Base-by-base conservation (phyloP, 2,329 filamentous ascomycete genomes). In the Trichoderma lentiforme region DNA sequence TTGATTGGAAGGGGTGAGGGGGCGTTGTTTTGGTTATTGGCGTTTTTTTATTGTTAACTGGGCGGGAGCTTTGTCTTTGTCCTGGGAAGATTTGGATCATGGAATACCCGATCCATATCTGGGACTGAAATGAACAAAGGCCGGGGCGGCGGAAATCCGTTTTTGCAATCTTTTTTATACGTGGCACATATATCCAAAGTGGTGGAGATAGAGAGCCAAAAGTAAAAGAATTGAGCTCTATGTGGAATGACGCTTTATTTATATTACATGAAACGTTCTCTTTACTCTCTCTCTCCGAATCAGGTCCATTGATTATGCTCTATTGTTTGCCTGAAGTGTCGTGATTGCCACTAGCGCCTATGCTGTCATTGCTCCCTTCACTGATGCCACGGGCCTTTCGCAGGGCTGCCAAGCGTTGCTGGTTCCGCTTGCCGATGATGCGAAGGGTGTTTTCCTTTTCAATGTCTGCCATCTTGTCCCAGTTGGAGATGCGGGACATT, bases 401-500 rank as follows among this genome's bases (percentile, higher is more conserved):
- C 76, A 93, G 79, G 34, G 82, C 84, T 63, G 86, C 88, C 74
- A 91, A 78, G 15, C 92, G 83, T 77, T 86, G 75, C 82, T 90
- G 85, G 78, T 95, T 94, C 78, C 92, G 84, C 84, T 88, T 91
- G 11, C 89, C 88, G 75, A 95, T 78, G 62, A 93, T 82, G 60
- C 89, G 84, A 78, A 94, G 74, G 47, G 92, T 93, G 77, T 89
- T 92, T 78, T 87, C 81, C 79, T 84, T 86, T 84, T 94, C 92
- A 7, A 89, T 85, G 30, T 89, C 88, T 2, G 87, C 87, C 92
- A 94, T 93, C 74, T 90, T 83, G 9, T 83, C 84, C 92, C 92
- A 95, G 80, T 95, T 94, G 43, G 86, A 82, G 76, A 95, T 92
- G 39, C 92, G 86, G 71, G 89, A 90, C 75, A 94, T 80, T 9